A percentile compares a stretch with the other conserved stretches of the same genome.
These are phyloP conservation scores for Rhizopogon roseolus DNA, from an alignment of 768 basidiomycete genomes.

Conservation along the genomic window DNA sequence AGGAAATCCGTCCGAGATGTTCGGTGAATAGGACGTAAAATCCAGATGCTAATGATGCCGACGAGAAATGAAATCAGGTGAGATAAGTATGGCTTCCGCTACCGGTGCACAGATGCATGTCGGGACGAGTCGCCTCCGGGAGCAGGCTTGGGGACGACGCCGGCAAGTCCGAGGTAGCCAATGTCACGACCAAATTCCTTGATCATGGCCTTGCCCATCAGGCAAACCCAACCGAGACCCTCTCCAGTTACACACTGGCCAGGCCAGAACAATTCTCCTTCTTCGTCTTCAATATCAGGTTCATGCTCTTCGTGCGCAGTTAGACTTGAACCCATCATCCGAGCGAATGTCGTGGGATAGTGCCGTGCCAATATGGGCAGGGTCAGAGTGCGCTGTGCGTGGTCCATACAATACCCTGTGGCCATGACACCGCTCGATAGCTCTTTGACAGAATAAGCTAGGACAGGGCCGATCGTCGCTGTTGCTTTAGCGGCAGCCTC, in stretches of 20 bases:
- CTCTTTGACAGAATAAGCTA: slow-evolving; percentile 23
- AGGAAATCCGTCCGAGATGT: slow-evolving; percentile 24
- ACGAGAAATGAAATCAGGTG: slow-evolving; percentile 22
- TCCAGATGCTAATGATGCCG: slow-evolving; percentile 22
- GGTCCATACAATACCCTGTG: slow-evolving; percentile 38
- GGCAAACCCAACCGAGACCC: slow-evolving; percentile 83
- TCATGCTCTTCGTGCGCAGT: slow-evolving; percentile 67
- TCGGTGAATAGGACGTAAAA: slow-evolving; percentile 19
- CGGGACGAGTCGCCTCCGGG: slow-evolving; percentile 26
- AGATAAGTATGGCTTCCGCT: slow-evolving; percentile 6
- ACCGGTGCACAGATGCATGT: slow-evolving; percentile 27
- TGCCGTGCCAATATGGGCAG: slow-evolving; percentile 64
- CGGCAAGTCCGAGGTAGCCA: slow-evolving; percentile 67
- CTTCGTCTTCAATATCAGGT: slow-evolving; percentile 80
- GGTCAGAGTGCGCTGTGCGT: slow-evolving; percentile 51
- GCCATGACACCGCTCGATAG: slow-evolving; percentile 34
- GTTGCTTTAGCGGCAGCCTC: slow-evolving; percentile 26
- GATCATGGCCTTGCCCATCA: slow-evolving; percentile 85
- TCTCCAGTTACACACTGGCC: slow-evolving; percentile 68
- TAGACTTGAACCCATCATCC: slow-evolving; percentile 64
- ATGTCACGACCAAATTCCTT: slow-evolving; percentile 73
- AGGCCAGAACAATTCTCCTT: slow-evolving; percentile 85
- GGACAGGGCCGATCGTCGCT: slow-evolving; percentile 21
- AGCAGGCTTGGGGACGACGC: slow-evolving; percentile 68
- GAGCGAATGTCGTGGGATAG: slow-evolving; percentile 73